These are phyloP conservation scores for Raffaelea deltoideospora DNA, from an alignment of 2,329 filamentous ascomycete species.

Conservation along the genomic window DNA sequence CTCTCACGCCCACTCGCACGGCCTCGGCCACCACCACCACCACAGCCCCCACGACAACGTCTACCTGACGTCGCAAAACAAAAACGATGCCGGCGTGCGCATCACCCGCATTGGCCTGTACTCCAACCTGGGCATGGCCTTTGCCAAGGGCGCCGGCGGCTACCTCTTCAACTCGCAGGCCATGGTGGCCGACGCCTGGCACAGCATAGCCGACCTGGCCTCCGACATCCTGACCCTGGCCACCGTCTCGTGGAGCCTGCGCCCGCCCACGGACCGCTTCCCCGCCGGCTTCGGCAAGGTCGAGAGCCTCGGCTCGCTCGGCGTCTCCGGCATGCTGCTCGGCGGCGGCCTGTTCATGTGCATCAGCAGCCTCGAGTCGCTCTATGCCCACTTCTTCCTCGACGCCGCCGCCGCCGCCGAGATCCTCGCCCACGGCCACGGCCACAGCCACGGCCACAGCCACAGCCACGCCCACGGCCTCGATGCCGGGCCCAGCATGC, in stretches of 20 bases:
- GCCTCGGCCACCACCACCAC: slow-evolving; percentile 43
- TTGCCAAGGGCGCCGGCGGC: slow-evolving; percentile 83
- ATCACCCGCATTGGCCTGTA: slow-evolving; percentile 82
- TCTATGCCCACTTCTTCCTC: slow-evolving; percentile 60
- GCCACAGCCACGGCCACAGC: slow-evolving; percentile 45
- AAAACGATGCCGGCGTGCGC: slow-evolving; percentile 81
- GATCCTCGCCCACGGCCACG: slow-evolving; percentile 38
- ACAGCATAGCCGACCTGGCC: slow-evolving; percentile 87
- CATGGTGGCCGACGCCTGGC: slow-evolving; percentile 85
- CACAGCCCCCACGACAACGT: slow-evolving; percentile 77
- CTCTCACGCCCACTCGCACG: slow-evolving; percentile 32
- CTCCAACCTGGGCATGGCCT: slow-evolving; percentile 86
- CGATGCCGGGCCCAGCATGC: slow-evolving; percentile 62
- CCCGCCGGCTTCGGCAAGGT: slow-evolving; percentile 92
- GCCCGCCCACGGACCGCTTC: slow-evolving; percentile 68
- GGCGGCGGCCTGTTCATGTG: slow-evolving; percentile 88
- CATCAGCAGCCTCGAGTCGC: slow-evolving; percentile 52
- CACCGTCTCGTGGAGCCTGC: slow-evolving; percentile 86
- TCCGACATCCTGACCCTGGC: slow-evolving; percentile 89
- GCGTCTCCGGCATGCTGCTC: slow-evolving; percentile 82
- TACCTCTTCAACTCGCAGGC: slow-evolving; percentile 92
- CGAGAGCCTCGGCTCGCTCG: slow-evolving; percentile 87
- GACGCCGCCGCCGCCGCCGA: slow-evolving; percentile 41
- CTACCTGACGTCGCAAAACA: slow-evolving; percentile 68
- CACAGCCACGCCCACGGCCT: slow-evolving; percentile 48